Evolutionary conservation across 2,329 filamentous ascomycete species (phyloP).

Genomic region (Cladophialophora immunda): DNA sequence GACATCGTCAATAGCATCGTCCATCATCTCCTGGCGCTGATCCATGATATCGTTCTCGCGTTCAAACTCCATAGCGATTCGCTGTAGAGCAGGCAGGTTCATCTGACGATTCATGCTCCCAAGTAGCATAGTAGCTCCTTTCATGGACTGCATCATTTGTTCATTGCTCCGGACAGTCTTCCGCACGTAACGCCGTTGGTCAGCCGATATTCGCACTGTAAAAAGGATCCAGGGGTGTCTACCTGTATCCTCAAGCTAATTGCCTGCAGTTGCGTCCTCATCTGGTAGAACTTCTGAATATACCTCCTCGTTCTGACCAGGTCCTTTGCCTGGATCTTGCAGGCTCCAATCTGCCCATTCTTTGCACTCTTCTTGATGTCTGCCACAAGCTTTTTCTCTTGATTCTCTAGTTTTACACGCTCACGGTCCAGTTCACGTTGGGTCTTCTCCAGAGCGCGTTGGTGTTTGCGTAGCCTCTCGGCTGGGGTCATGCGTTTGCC

Average conservation of each 20-base stretch:
- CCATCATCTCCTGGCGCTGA: constrained; percentile 99
- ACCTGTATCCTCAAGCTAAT: constrained; percentile 95
- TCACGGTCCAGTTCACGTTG: constrained; percentile 96
- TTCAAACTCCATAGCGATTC: constrained; percentile 99
- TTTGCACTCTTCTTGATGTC: constrained; percentile 99
- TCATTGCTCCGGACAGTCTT: constrained; percentile 98
- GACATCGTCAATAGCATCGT: constrained; percentile 96
- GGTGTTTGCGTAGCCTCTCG: constrained; percentile 72
- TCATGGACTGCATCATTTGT: constrained; percentile 99
- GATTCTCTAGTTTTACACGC: constrained; percentile 93
- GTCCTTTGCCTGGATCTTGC: constrained; percentile 98
- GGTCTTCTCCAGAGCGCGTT: constrained; percentile 95
- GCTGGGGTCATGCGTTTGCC: constrained; percentile 99
- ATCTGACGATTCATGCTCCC: constrained; percentile 98
- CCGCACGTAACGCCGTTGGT: constrained; percentile 5
- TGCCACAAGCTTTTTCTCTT: constrained; percentile 94
- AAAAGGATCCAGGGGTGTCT: neutral
- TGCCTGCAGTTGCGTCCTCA: constrained; percentile 96
- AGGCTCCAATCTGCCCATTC: constrained; percentile 97
- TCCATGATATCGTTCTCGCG: constrained; percentile 99
- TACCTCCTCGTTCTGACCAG: constrained; percentile 87
- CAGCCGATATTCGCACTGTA: constrained; percentile 7
- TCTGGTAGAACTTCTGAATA: constrained; percentile 97
- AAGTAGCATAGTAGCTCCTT: constrained; percentile 89
- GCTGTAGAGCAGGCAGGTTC: constrained; percentile 93